These are phyloP conservation scores for Silybum marianum DNA, from an alignment of 129 eudicot species.

Conservation along the genomic window DNA sequence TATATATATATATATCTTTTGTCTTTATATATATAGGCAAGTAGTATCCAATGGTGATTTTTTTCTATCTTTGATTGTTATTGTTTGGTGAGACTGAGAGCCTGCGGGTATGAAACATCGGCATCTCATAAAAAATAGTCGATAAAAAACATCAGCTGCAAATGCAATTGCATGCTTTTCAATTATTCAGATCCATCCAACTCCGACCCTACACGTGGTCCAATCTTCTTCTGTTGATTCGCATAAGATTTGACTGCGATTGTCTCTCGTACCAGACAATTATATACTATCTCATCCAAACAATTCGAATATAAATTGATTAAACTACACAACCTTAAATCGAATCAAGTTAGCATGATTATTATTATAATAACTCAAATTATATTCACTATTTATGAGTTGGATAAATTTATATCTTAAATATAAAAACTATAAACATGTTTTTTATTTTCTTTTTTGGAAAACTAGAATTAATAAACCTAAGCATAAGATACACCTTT, in stretches of 20 bases:
- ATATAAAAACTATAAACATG: background rate
- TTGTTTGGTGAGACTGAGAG: conserved; percentile 16
- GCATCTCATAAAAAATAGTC: background rate
- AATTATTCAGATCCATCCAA: conserved; percentile 7
- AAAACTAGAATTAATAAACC: too few species aligned
- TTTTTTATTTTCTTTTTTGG: too few species aligned
- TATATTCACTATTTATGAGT: too few species aligned
- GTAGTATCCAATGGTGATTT: background rate
- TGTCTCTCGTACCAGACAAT: background rate
- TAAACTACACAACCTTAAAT: background rate
- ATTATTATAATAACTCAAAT: too few species aligned
- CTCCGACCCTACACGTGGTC: conserved; percentile 28
- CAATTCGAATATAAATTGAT: background rate
- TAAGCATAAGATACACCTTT: too few species aligned
- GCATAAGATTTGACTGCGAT: conserved; percentile 23
- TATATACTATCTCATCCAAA: background rate
- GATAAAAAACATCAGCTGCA: background rate
- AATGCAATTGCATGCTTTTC: background rate
- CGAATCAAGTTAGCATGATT: background rate
- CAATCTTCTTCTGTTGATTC: conserved; percentile 24
- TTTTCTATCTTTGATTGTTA: background rate
- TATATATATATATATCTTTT: too few species aligned
- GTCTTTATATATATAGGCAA: too few species aligned
- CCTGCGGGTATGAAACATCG: conserved; percentile 19
- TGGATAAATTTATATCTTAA: background rate